These are phyloP conservation scores for Penicillium longicatenatum DNA, from an alignment of 495 filamentous ascomycete genomes.

Conservation along the genomic window DNA sequence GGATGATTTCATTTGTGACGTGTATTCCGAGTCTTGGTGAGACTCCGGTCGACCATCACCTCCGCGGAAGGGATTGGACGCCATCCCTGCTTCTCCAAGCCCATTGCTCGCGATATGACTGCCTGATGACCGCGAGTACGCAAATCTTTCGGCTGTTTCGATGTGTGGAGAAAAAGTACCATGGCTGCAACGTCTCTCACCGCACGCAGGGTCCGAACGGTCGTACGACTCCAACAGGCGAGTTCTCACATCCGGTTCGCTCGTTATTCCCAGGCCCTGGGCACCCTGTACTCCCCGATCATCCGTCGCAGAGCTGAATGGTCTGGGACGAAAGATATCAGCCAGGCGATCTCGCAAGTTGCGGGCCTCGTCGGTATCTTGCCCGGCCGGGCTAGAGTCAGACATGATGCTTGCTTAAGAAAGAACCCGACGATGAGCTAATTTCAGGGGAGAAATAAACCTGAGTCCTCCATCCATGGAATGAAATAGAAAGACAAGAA, in stretches of 20 bases:
- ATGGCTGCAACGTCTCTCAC: conserved; percentile 62
- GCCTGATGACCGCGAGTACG: conserved; percentile 19
- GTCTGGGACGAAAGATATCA: conserved; percentile 35
- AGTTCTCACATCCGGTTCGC: conserved; percentile 34
- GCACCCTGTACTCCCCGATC: conserved; percentile 11
- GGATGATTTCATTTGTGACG: conserved; percentile 36
- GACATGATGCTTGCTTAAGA: conserved; percentile 24
- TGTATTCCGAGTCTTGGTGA: conserved; percentile 35
- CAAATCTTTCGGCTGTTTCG: conserved; percentile 47
- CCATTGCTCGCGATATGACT: conserved; percentile 28
- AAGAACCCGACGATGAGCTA: background rate
- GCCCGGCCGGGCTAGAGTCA: conserved; percentile 25
- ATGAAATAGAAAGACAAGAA: background rate
- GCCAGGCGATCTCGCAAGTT: conserved; percentile 41
- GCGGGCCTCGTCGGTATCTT: conserved; percentile 29
- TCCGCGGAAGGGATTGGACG: conserved; percentile 12
- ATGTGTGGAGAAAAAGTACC: conserved; percentile 79
- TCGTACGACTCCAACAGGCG: conserved; percentile 44
- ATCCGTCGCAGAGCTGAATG: background rate
- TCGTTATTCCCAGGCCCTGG: conserved; percentile 19
- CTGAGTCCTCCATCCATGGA: conserved; percentile 3
- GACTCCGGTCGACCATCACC: conserved; percentile 22
- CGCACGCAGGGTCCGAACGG: conserved; percentile 36
- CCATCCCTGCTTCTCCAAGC: conserved; percentile 13
- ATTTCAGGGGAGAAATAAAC: background rate